Conservation (phyloP, 768 basidiomycete species). For the Suillus subalutaceus region DNA sequence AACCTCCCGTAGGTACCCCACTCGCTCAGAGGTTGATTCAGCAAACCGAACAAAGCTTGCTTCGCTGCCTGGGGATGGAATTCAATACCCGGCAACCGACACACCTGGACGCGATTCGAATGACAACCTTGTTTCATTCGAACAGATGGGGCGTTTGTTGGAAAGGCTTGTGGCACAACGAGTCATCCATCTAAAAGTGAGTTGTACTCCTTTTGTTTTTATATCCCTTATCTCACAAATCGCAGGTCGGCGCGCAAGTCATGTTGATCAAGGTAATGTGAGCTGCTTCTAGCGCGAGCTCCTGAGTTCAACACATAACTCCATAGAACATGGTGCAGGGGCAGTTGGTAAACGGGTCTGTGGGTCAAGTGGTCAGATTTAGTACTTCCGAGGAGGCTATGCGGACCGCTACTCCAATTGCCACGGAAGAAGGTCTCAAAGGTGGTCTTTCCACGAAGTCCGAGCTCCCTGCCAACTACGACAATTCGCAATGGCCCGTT, state of each 20-base stretch:
- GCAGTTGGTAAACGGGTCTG: conserved; percentile 68
- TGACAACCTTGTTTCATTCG: conserved; percentile 35
- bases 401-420: conserved; percentile 39
- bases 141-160: conserved; percentile 48
- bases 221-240: conserved; percentile 11
- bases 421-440: conserved; percentile 36
- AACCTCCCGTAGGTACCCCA: conserved; percentile 58
- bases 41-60: conserved; percentile 61
- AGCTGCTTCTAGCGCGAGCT: neutral
- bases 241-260: conserved; percentile 79
- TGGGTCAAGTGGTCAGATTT: conserved; percentile 59
- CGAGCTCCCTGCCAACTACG: conserved; percentile 25
- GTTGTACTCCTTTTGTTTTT: conserved; percentile 2
- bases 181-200: conserved; percentile 51
- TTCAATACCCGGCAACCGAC: conserved; percentile 50
- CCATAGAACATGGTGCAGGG: conserved; percentile 70
- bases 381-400: conserved; percentile 45
- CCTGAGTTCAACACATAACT: conserved; percentile 4
- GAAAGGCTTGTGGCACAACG: conserved; percentile 64
- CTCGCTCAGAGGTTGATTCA: conserved; percentile 68
- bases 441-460: conserved; percentile 20
- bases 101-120: conserved; percentile 47
- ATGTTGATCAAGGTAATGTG: conserved; percentile 70
- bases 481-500: conserved; percentile 54
- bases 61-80: conserved; percentile 41